Conservation (phyloP, 2,329 filamentous ascomycete species). For the Aspergillus quadricinctus region DNA sequence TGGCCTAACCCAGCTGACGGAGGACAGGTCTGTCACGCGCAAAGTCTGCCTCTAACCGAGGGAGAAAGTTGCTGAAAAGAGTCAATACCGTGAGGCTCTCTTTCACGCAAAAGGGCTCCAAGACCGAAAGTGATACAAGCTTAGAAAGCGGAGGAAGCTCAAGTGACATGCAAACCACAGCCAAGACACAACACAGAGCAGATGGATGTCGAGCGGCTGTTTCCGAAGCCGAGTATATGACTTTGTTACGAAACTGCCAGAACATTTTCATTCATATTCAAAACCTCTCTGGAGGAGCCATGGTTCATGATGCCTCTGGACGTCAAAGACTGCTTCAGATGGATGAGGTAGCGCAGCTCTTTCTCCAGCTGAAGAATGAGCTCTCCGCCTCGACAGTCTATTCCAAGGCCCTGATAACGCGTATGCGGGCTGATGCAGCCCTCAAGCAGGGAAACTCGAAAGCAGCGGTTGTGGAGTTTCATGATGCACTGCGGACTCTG, state of each 20-base stretch:
- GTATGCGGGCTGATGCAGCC: constrained; percentile 19
- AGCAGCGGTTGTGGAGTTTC: constrained; percentile 21
- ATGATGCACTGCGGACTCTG: constrained; percentile 20
- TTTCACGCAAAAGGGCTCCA: constrained; percentile 20
- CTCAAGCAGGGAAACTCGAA: constrained; percentile 19
- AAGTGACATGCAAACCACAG: constrained; percentile 2
- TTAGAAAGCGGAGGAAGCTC: constrained; percentile 12
- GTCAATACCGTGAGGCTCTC: constrained; percentile 28
- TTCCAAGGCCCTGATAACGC: constrained; percentile 15
- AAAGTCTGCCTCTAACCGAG: constrained; percentile 16
- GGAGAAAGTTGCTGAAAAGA: constrained; percentile 24
- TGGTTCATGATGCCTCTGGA: constrained; percentile 27
- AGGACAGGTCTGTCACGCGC: constrained; percentile 20
- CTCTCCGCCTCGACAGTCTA: constrained; percentile 16
- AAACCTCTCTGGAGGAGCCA: constrained; percentile 18
- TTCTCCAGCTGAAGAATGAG: constrained; percentile 24
- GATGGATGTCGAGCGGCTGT: constrained; percentile 7
- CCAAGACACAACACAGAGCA: constrained; percentile 3
- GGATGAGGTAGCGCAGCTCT: constrained; percentile 27
- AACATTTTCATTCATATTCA: constrained; percentile 25
- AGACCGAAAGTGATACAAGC: constrained; percentile 11
- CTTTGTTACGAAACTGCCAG: constrained; percentile 13
- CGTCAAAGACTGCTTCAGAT: constrained; percentile 27
- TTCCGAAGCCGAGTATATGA: constrained; percentile 15
- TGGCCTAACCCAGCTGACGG: constrained; percentile 2